Evolutionary conservation across 306 rosid genomes (phyloP), one percentile per base, ranked within the genome.

Genomic region (Lathyrus sativus): DNA sequence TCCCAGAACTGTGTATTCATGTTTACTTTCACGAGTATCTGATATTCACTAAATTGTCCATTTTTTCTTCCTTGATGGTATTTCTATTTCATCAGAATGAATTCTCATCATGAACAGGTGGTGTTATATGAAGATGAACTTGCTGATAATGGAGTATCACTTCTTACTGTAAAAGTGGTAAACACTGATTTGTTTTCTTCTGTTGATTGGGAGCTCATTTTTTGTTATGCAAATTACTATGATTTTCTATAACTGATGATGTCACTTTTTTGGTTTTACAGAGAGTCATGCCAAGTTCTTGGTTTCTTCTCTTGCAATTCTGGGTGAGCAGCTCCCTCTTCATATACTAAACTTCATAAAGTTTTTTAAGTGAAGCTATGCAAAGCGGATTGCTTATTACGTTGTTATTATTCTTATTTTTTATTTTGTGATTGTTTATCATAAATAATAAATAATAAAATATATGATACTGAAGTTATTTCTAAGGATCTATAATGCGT

Each of bases 141-240:
- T 39, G 99, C 99, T 61, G 99, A 93, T 76, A 90, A 80, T 61
- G 99, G 98, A 39, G 87, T 84, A 48, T 93, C 98, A 60, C 97
- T 93, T 81, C 79, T 93, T 72, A 93, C 97, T 43, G 91, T 88
- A 51, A 90, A 93, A 93, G 98, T 93, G 96, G 98, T 93, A 86
- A 83, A 44, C 13, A 15, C 51, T 64, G 18, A 43, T 76, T 65
- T 57, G 66, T 42, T 68, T 67, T 74, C 74, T 77, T 75, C 46
- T 22, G n/a, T 15, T 68, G 45, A 69, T n/a, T 39, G n/a, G 49
- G 54, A 26, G 14, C 28, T 48, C 17, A 1, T 38, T 63, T 56
- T 33, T 42, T 55, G 62, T 48, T 33, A 18, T 53, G 45, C 41
- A 65, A 31, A 75, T 14, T 69, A 43, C 58, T 74, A 74, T 56